phyloP scores from a whole-genome alignment of 2,329 filamentous ascomycete genomes.

The Aspergillus cejpii region DNA sequence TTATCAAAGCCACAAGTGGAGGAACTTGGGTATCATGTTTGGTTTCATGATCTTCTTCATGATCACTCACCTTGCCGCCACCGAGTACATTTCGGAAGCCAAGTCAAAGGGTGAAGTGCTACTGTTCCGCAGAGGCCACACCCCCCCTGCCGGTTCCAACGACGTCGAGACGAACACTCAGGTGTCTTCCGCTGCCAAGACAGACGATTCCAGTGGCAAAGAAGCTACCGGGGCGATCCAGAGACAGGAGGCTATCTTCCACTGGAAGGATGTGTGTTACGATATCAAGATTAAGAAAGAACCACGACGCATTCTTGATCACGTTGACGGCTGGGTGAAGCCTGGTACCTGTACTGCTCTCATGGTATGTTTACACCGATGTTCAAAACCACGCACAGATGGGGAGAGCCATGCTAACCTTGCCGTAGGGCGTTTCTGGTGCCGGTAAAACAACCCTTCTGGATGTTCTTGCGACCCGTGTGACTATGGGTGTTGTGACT shows the following conservation, averaged over 20 bases:
- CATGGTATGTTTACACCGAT: conserved; percentile 60
- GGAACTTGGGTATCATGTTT: conserved; percentile 62
- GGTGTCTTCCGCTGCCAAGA: conserved; percentile 30
- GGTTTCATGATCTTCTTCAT: conserved; percentile 60
- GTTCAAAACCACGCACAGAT: too few species aligned
- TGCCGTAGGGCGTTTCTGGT: conserved; percentile 61
- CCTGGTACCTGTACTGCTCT: conserved; percentile 82
- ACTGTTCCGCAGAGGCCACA: conserved; percentile 65
- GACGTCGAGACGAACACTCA: conserved; percentile 25
- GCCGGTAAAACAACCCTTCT: conserved; percentile 92
- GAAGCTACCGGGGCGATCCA: conserved; percentile 44
- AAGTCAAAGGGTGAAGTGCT: conserved; percentile 72
- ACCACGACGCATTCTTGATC: conserved; percentile 66
- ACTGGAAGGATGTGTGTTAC: conserved; percentile 79
- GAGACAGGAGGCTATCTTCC: conserved; percentile 69
- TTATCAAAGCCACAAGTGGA: conserved; percentile 55
- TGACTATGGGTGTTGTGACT: conserved; percentile 79
- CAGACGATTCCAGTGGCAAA: conserved; percentile 20
- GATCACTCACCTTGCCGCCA: conserved; percentile 55
- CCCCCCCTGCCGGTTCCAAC: conserved; percentile 36
- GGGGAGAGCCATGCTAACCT: too few species aligned
- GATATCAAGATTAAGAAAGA: conserved; percentile 75
- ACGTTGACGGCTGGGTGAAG: conserved; percentile 90
- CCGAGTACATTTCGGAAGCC: conserved; percentile 57
- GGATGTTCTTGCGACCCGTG: conserved; percentile 76